Percentiles rank a stretch among this genome's conserved stretches.
phyloP scores from a whole-genome alignment of 2,329 filamentous ascomycete genomes.

The Coniochaeta sp. region DNA sequence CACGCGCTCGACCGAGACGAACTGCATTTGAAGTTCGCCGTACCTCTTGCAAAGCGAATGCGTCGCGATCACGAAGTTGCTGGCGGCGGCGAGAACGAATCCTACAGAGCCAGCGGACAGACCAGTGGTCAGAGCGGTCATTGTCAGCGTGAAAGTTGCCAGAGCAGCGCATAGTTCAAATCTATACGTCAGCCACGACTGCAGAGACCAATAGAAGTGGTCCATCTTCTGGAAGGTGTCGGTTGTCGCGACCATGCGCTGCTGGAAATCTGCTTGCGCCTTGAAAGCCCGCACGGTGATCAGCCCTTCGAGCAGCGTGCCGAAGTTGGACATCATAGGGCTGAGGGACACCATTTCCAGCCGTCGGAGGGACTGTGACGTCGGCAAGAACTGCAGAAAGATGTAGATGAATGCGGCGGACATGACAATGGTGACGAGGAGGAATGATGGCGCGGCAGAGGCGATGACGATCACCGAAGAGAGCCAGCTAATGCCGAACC shows the following conservation, averaged over 20 bases:
- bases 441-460: constrained; percentile 68
- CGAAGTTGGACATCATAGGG: constrained; percentile 88
- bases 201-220: constrained; percentile 89
- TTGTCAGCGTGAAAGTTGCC: constrained; percentile 66
- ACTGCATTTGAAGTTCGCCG: constrained; percentile 83
- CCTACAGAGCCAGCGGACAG: constrained; percentile 73
- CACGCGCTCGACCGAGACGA: constrained; percentile 82
- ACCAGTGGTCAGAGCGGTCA: constrained; percentile 67
- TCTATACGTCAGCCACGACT: constrained; percentile 76
- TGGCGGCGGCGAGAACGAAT: constrained; percentile 71
- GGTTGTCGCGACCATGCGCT: constrained; percentile 70
- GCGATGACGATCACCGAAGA: constrained; percentile 73
- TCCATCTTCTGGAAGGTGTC: constrained; percentile 92
- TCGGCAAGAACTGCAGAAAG: constrained; percentile 71
- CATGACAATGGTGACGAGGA: constrained; percentile 63
- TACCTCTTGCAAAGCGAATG: constrained; percentile 73
- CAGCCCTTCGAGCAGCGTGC: constrained; percentile 75
- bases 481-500: constrained; percentile 62
- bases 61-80: constrained; percentile 61
- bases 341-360: constrained; percentile 87
- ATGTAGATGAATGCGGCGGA: constrained; percentile 63
- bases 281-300: constrained; percentile 81
- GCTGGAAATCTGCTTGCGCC: constrained; percentile 72
- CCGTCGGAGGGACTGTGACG: constrained; percentile 74
- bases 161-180: constrained; percentile 66